Evolutionary conservation across 2,329 filamentous ascomycete species (phyloP), one percentile per base, ranked within the genome.

Genomic region (Didymella lethalis): DNA sequence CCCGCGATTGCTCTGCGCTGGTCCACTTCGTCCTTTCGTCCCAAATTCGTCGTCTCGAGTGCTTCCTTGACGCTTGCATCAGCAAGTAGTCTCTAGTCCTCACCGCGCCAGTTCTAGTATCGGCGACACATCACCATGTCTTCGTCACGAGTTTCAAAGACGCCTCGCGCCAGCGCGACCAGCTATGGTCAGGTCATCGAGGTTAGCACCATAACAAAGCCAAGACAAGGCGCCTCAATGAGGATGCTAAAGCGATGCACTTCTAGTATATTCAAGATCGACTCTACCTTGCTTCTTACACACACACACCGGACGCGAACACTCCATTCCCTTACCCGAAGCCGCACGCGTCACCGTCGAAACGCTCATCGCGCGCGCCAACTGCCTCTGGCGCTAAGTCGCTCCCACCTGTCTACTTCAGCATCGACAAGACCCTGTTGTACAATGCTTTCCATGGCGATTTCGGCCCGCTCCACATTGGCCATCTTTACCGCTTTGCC

Each of bases 361-460:
- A 93, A 83, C 86, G 86, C 68, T 90, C 88, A 23, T 86, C 89
- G 61, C 84, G 88, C 77, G 84, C 86, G 26, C 83, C 86, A 18
- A 83, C 81, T 50, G 77, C 83, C 10, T 78, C 78, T 26, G 78
- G 83, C n/a, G 79, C 83, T 52, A 86, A 85, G 66, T 81, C 77
- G 44, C 77, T 80, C 49, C 80, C 88, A 54, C 95, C 95, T 0
- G 93, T 91, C 75, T 99, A 98, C 81, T 99, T 99, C 79, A 94
- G 92, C 49, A 89, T 98, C 67, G 95, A 99, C 75, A 92, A 96
- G 75, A 90, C 84, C 40, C 88, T 99, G 44, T 85, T 97, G 46
- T 99, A 99, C 84, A 99, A 99, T 78, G 93, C 94, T 31, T 99
- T 99, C 80, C 93, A 98, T 80, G 93, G 96, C 72, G 95, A 99